Conservation (phyloP, 2,329 filamentous ascomycete species). For the Hymenoscyphus scutula region DNA sequence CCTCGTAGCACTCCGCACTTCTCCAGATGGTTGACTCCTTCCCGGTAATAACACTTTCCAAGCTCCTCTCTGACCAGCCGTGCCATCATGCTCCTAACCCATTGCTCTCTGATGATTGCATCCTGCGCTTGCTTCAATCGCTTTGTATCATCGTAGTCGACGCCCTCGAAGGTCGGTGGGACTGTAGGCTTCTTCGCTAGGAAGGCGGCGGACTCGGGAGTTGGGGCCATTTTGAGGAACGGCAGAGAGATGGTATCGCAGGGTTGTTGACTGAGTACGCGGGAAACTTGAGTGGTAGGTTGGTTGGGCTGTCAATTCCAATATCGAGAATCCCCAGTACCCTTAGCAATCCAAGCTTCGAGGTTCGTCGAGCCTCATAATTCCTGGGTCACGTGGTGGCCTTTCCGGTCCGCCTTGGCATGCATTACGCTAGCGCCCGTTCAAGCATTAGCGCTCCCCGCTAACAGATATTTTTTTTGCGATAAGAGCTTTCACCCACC, state of each 20-base stretch:
- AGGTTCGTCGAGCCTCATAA: constrained; percentile 1
- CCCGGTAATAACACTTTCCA: constrained; percentile 79
- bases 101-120: constrained; percentile 79
- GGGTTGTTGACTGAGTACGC: not conserved
- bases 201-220: constrained; percentile 78
- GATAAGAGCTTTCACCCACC: constrained; percentile 33
- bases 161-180: constrained; percentile 78
- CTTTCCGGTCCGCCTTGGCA: not conserved
- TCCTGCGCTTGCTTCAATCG: constrained; percentile 81
- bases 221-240: constrained; percentile 59
- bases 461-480: constrained; percentile 23
- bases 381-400: not conserved
- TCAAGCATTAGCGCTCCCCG: constrained; percentile 14
- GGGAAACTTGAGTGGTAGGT: constrained; percentile 10
- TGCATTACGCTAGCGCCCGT: constrained; percentile 9
- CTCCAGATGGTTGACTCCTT: constrained; percentile 85
- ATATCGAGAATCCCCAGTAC: constrained; percentile 3
- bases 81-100: constrained; percentile 88
- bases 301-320: constrained; percentile 7
- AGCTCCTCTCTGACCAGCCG: constrained; percentile 78
- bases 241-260: not conserved
- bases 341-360: not conserved
- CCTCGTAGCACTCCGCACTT: constrained; percentile 81
- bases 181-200: constrained; percentile 82
- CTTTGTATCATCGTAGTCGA: constrained; percentile 81